phyloP scores from a whole-genome alignment of 2,329 filamentous ascomycete species.

The Aspergillus sp. region DNA sequence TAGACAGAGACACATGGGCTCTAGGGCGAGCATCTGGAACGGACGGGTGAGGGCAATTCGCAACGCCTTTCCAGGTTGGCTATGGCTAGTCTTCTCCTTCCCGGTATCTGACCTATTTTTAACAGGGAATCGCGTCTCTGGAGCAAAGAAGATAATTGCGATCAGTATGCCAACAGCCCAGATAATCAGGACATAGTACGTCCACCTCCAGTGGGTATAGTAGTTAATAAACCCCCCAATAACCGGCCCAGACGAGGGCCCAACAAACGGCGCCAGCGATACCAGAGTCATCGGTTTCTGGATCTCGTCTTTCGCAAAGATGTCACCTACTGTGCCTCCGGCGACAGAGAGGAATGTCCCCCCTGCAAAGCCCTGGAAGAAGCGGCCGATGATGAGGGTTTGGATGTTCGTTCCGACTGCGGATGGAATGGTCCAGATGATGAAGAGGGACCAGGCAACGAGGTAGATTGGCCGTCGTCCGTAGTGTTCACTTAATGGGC shows the following conservation, averaged over 20 bases:
- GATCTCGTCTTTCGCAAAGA: constrained; percentile 13
- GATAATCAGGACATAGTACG: constrained; percentile 77
- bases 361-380: constrained; percentile 54
- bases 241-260: constrained; percentile 13
- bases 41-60: constrained; percentile 54
- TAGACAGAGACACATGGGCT: constrained; percentile 79
- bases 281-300: constrained; percentile 17
- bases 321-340: constrained; percentile 50
- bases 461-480: constrained; percentile 78
- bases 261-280: constrained; percentile 14
- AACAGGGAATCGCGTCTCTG: background rate
- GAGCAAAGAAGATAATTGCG: background rate
- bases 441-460: constrained; percentile 63
- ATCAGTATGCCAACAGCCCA: constrained; percentile 56
- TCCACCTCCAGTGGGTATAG: constrained; percentile 60
- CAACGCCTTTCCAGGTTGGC: background rate
- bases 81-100: background rate
- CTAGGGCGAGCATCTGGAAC: constrained; percentile 73
- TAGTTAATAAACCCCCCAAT: constrained; percentile 17
- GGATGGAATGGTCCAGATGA: constrained; percentile 54
- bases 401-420: constrained; percentile 72
- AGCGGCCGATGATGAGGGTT: constrained; percentile 72
- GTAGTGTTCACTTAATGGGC: constrained; percentile 59
- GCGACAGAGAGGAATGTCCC: constrained; percentile 63
- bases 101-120: too few species aligned